Evolutionary conservation across 176 grass and related monocot species (phyloP), one percentile per base, ranked within the genome.

Genomic region (Thinopyrum elongatum): DNA sequence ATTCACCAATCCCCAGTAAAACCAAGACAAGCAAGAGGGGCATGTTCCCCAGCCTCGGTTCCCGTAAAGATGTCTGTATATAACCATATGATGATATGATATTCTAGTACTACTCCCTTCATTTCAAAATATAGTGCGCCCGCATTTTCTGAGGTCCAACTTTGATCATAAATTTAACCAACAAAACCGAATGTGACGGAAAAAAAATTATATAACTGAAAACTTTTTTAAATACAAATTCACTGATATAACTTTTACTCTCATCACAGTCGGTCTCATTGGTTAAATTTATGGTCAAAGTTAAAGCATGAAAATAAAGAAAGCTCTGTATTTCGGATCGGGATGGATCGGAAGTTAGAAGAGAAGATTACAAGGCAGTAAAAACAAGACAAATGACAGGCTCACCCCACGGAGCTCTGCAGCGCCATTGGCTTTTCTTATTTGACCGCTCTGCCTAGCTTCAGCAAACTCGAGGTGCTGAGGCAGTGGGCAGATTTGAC

Each of bases 361-460:
- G 33, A 83, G 84, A 79, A 83, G 89, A 57, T 83, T 90, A 83
- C 84, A 83, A 58, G 67, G 16, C 22, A 25, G 80, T 87, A 90
- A 87, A 90, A 87, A 87, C 65, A 90, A 90, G 72, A 11, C 74
- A 64, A 42, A 23, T 36, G 89, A 79, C 74, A 83, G 74, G 3
- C 55, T 65, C 30, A 17, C n/a, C 65, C 55, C 82, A 65, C 74
- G 58, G 70, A 34, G 82, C 10, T 41, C 39, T 4, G 71, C 30
- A 16, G 35, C 9, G 7, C 10, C 10, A 29, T 61, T 90, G 84
- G 75, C 47, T 91, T 87, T 87, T 80, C 89, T 73, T 80, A 76
- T 84, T 83, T 84, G 89, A 87, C 89, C 13, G 59, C 29, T 76
- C 76, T 69, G 72, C 42, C n/a, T 74, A 47, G 65, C 70, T 28